Conservation (phyloP, 2,329 filamentous ascomycete species). For the Colletotrichum neosansevieriae region DNA sequence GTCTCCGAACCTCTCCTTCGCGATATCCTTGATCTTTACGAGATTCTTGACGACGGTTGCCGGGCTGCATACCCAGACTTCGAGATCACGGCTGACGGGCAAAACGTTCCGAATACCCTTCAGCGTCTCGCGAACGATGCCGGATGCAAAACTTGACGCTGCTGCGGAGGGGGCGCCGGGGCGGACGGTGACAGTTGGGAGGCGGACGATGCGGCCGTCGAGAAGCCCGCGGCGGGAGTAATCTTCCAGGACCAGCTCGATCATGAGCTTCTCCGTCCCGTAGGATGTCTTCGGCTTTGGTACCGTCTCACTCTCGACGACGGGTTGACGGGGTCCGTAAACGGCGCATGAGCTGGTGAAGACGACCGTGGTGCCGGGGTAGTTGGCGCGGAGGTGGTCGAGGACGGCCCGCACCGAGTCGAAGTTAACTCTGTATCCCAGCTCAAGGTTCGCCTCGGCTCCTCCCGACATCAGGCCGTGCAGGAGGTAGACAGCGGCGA, state of each 20-base stretch:
- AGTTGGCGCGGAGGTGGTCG: conserved; percentile 60
- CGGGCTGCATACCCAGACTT: conserved; percentile 63
- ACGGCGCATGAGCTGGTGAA: conserved; percentile 72
- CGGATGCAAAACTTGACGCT: conserved; percentile 70
- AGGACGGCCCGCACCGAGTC: conserved; percentile 67
- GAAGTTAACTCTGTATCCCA: conserved; percentile 68
- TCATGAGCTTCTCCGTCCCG: conserved; percentile 72
- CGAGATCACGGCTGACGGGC: conserved; percentile 56
- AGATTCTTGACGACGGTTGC: conserved; percentile 59
- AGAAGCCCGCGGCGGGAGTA: conserved; percentile 64
- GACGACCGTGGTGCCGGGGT: conserved; percentile 65
- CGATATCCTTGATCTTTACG: conserved; percentile 56
- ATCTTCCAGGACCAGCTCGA: conserved; percentile 69
- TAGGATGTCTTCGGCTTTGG: conserved; percentile 70
- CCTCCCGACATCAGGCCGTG: conserved; percentile 75
- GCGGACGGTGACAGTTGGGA: conserved; percentile 71
- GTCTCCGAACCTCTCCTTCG: conserved; percentile 53
- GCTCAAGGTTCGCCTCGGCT: conserved; percentile 68
- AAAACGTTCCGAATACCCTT: conserved; percentile 59
- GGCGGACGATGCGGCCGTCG: conserved; percentile 67
- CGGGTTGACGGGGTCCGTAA: conserved; percentile 59
- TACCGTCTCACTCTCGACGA: conserved; percentile 56
- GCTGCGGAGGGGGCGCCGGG: conserved; percentile 71
- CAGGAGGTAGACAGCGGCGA: conserved; percentile 67
- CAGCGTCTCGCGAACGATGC: conserved; percentile 72